Evolutionary conservation across 1,139 yeast genomes (phyloP).

Genomic region (Saccharomyces hybrid): DNA sequence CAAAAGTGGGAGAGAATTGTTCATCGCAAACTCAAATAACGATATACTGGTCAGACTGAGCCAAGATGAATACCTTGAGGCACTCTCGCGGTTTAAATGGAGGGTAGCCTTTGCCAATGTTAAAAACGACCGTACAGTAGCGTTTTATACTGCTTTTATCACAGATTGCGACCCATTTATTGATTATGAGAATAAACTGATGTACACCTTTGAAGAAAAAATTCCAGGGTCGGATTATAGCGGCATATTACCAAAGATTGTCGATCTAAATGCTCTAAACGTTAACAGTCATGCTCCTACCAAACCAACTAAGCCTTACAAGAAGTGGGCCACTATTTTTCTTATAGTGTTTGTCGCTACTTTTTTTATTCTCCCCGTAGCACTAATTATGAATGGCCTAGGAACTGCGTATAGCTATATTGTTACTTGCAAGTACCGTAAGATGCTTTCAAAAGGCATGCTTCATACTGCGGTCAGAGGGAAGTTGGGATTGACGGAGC

Average conservation of each 20-base stretch:
- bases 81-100: slow-evolving; percentile 49
- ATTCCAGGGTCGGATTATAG: slow-evolving; percentile 21
- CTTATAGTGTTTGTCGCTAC: slow-evolving; percentile 14
- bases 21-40: slow-evolving; percentile 40
- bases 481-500: slow-evolving; percentile 18
- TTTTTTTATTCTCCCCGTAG: slow-evolving; percentile 21
- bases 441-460: slow-evolving; percentile 18
- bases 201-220: slow-evolving; percentile 26
- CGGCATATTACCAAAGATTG: slow-evolving; percentile 41
- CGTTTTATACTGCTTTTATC: slow-evolving; percentile 47
- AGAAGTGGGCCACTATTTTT: slow-evolving; percentile 7
- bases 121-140: slow-evolving; percentile 62
- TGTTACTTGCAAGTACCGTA: slow-evolving; percentile 23
- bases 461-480: slow-evolving; percentile 16
- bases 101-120: slow-evolving; percentile 64
- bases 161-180: slow-evolving; percentile 43
- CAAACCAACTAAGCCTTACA: background rate
- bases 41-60: slow-evolving; percentile 47
- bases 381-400: slow-evolving; percentile 21
- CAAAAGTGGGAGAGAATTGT: slow-evolving; percentile 65
- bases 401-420: slow-evolving; percentile 29
- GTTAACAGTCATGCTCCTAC: background rate
- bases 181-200: slow-evolving; percentile 30
- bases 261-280: slow-evolving; percentile 38
- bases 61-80: slow-evolving; percentile 43